A percentile compares a stretch with the other conserved stretches of the same genome.
Evolutionary conservation across 306 rosid genomes (phyloP).

Genomic region (Spatholobus suberectus): DNA sequence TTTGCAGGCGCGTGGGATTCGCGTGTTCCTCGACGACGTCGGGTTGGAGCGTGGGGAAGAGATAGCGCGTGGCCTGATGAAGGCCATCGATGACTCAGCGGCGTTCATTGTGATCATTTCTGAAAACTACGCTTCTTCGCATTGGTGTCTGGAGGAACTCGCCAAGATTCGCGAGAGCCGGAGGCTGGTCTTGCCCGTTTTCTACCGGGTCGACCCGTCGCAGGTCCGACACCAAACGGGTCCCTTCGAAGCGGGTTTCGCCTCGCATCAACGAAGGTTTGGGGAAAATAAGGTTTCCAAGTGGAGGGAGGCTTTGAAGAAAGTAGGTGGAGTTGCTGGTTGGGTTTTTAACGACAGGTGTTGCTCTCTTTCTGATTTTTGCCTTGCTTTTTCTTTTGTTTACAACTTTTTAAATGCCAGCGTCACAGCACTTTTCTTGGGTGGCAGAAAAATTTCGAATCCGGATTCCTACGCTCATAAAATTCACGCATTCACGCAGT

Average conservation of each 20-base stretch:
- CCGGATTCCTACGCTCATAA: too few relatives aligned
- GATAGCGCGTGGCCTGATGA: background rate
- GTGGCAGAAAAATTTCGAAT: too few relatives aligned
- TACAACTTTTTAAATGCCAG: too few relatives aligned
- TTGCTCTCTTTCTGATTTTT: background rate
- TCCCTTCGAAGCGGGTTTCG: slow-evolving; percentile 21
- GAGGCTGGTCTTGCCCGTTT: slow-evolving; percentile 47
- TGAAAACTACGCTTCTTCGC: slow-evolving; percentile 40
- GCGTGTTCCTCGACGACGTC: slow-evolving; percentile 49
- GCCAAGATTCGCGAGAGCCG: slow-evolving; percentile 23
- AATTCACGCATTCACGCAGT: too few relatives aligned
- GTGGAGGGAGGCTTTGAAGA: slow-evolving; percentile 42
- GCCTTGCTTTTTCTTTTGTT: background rate
- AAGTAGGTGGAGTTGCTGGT: slow-evolving; percentile 32
- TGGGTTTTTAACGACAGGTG: slow-evolving; percentile 11
- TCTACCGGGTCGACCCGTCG: slow-evolving; percentile 45
- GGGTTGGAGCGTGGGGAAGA: slow-evolving; percentile 46
- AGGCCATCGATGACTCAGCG: slow-evolving; percentile 49
- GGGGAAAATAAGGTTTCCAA: background rate
- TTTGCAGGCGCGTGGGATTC: slow-evolving; percentile 1
- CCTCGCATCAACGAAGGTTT: background rate
- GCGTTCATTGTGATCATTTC: slow-evolving; percentile 53
- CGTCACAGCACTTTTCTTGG: too few relatives aligned
- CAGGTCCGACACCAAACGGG: slow-evolving; percentile 39
- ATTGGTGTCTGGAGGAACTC: slow-evolving; percentile 55